phyloP scores from a whole-genome alignment of 768 basidiomycete genomes.

The Pisolithus marmoratus region DNA sequence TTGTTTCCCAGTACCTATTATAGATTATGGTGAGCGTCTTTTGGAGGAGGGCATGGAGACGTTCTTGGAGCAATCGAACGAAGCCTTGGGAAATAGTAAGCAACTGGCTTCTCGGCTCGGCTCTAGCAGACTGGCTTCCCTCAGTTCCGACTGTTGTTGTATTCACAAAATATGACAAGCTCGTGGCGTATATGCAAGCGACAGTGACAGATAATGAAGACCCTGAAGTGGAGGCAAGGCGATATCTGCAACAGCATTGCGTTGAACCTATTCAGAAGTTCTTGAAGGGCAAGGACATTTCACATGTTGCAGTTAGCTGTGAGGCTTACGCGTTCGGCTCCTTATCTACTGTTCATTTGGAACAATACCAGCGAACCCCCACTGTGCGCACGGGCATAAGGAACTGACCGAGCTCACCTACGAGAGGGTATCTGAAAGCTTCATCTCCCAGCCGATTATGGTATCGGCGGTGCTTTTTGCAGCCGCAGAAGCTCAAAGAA shows the following conservation, averaged over 20 bases:
- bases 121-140: too few species aligned
- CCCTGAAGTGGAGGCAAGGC: background rate
- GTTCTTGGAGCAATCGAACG: background rate
- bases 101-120: background rate
- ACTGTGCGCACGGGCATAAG: background rate
- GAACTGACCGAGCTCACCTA: background rate
- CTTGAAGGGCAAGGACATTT: background rate
- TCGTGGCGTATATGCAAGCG: background rate
- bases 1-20: constrained; percentile 1
- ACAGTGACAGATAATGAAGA: too few species aligned
- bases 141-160: constrained; percentile 1
- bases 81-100: constrained; percentile 1
- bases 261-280: background rate
- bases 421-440: background rate
- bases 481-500: constrained; percentile 3
- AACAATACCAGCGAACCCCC: background rate
- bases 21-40: background rate
- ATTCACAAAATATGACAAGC: constrained; percentile 6
- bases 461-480: background rate
- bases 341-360: background rate
- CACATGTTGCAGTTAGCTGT: background rate
- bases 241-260: background rate
- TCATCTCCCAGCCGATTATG: background rate
- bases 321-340: background rate
- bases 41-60: background rate